Base-by-base conservation (phyloP, 2,329 filamentous ascomycete genomes). In the Beauveria asiatica region DNA sequence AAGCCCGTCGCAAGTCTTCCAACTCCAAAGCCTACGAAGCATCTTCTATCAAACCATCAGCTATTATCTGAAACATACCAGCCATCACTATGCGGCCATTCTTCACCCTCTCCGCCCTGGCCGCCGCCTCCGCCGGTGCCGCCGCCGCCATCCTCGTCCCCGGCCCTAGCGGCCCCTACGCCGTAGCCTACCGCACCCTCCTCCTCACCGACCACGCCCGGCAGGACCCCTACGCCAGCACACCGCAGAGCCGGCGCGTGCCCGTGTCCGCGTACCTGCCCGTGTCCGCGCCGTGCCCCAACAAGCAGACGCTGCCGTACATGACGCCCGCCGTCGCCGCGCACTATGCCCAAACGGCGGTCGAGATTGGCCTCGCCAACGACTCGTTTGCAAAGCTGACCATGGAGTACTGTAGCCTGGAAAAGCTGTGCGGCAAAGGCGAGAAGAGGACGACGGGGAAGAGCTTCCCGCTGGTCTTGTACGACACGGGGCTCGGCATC, bases 401-500 rank as follows among this genome's bases (percentile, higher is more conserved):
- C 39, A 62, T 74, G 30, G 62, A 69, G 1, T 63, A 68, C 13
- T 73, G 70, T 58, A 44, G 65, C 3, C 51, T 68, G 16, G 41
- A 49, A n/a, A 59, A 49, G 42, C n/a, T 49, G 17, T 56, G 57
- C 25, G 41, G 45, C 48, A 48, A 25, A 25, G 41, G 39, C 48
- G 52, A 30, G 16, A 60, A 23, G 8, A 60, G 23, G 11, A 33
- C 46, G 19, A 59, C n/a, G 11, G n/a, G 53, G 19, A 53, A 27
- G 51, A 63, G 64, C 33, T 60, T 65, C 39, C 68, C 71, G 30
- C 59, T 74, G 0, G 62, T 78, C 1, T 62, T 79, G 25, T 71
- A 79, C 51, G 76, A 75, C 4, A 76, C 76, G 1, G 78, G 76
- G 10, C 69, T 73, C 42, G 72, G 73, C 2, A 69, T 65, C 2